A percentile compares a stretch with the other conserved stretches of the same genome.
Conservation (phyloP, 805 yeast genomes). For the Metschnikowia continentalis region DNA sequence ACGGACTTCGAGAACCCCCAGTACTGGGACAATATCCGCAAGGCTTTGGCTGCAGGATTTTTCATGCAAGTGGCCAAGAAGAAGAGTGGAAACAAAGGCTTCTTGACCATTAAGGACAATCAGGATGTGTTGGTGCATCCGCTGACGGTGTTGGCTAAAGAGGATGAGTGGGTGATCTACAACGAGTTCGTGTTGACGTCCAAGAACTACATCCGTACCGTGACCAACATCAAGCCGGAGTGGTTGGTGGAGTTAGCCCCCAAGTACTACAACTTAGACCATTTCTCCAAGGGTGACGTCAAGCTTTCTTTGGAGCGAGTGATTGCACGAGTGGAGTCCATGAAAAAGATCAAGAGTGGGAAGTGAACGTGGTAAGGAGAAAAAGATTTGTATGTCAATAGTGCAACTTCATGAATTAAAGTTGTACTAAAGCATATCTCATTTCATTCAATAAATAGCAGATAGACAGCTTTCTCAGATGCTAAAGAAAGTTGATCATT, state of each 20-base stretch:
- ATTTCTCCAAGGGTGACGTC: slow-evolving; percentile 69
- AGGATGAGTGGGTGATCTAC: slow-evolving; percentile 90
- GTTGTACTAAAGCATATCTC: neutral
- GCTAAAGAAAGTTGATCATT: too few species aligned
- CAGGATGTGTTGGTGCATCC: slow-evolving; percentile 96
- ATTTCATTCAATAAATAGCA: too few species aligned
- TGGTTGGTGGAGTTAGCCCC: slow-evolving; percentile 86
- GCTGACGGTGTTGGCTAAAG: slow-evolving; percentile 82
- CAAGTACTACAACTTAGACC: slow-evolving; percentile 57
- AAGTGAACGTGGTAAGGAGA: neutral
- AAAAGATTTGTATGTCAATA: too few species aligned
- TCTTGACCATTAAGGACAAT: slow-evolving; percentile 88
- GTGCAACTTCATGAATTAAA: slow-evolving; percentile 19
- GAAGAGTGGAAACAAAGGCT: slow-evolving; percentile 71
- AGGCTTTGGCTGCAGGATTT: slow-evolving; percentile 87
- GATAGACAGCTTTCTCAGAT: too few species aligned
- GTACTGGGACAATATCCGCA: slow-evolving; percentile 75
- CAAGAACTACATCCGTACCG: slow-evolving; percentile 91
- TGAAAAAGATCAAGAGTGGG: slow-evolving; percentile 26
- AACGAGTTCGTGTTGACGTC: slow-evolving; percentile 93
- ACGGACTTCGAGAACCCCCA: slow-evolving; percentile 54
- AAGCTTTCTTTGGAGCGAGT: slow-evolving; percentile 65
- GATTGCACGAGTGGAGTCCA: slow-evolving; percentile 42
- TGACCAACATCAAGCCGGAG: slow-evolving; percentile 84
- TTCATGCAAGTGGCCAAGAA: slow-evolving; percentile 98